Base-by-base conservation (phyloP, 805 yeast species). In the Lipomyces anomalus region DNA sequence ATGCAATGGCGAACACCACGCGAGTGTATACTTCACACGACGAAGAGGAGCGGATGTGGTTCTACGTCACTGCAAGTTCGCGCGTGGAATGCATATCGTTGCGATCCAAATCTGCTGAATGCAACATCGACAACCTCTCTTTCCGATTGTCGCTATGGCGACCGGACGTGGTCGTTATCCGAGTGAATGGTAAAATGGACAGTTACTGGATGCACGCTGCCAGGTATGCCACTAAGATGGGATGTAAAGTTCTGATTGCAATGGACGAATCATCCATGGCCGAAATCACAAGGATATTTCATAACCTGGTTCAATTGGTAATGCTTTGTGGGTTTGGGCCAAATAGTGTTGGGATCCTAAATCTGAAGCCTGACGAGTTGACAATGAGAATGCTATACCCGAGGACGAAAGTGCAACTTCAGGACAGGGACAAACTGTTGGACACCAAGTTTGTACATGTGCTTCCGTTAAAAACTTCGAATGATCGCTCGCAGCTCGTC, bases 401-500 rank as follows among this genome's bases (percentile, higher is more conserved):
- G 30, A 26, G 30, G 11, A 13, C 11, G 11, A 9, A 9, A 13
- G 30, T 13, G 11, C 11, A 26, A 9, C 11, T 9, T 13, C 11
- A 26, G 30, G 30, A 9, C 30, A 9, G 30, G 11, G 30, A 26
- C 11, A 9, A 13, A 9, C 30, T 26, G 30, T 13, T 26, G 11
- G 30, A 26, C 30, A 26, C 13, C 30, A 26, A 26, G 11, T 13
- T 9, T 13, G 13, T 26, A 9, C 30, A 26, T 13, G 30, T 26
- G 30, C 30, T 26, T 9, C 30, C 30, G 30, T 26, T 26, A 9
- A 9, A 13, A 13, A 26, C 11, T 13, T 13, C 11, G 11, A 26
- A 55, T n/a, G 40, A 50, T 13, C 45, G 52, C 5, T 55, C 55
- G 44, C 92, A 86, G 55, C 84, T 88, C 60, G 77, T 80, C 35